Percentiles rank a stretch among this genome's conserved stretches.
phyloP scores from a whole-genome alignment of 139 green algal genomes.

The Chlorella sp. region DNA sequence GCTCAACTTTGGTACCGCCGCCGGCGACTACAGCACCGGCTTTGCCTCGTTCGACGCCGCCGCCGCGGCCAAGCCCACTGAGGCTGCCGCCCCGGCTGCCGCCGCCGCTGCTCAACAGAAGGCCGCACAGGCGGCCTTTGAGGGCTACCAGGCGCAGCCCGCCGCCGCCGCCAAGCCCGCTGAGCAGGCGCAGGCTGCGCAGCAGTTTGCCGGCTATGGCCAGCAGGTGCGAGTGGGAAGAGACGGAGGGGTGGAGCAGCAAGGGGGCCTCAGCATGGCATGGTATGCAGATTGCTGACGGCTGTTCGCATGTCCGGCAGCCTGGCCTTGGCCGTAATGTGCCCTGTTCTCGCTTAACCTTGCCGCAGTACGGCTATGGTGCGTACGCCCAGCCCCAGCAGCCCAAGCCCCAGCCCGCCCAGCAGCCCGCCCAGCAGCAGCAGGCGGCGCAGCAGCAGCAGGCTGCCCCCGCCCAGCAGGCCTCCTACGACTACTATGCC shows the following conservation, averaged over 20 bases:
- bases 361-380: no score
- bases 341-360: no score
- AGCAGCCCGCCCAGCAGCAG: constrained; percentile 7
- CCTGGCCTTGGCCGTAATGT: no score
- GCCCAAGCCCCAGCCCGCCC: neutral
- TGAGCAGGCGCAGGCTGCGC: neutral
- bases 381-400: constrained; percentile 10
- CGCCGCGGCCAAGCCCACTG: constrained; percentile 25
- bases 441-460: constrained; percentile 21
- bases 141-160: constrained; percentile 15
- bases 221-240: neutral
- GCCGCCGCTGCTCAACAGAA: constrained; percentile 23
- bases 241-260: no score
- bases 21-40: constrained; percentile 30
- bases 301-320: no score
- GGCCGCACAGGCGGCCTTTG: constrained; percentile 19
- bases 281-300: no score
- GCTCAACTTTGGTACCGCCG: constrained; percentile 42
- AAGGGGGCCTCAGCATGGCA: no score
- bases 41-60: constrained; percentile 2
- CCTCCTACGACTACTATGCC: neutral
- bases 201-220: constrained; percentile 20
- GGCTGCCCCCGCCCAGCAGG: neutral
- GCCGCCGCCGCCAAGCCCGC: constrained; percentile 13
- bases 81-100: neutral